Evolutionary conservation across 164 flowering plant genomes (phyloP).

Genomic region (Nymphaea thermarum): DNA sequence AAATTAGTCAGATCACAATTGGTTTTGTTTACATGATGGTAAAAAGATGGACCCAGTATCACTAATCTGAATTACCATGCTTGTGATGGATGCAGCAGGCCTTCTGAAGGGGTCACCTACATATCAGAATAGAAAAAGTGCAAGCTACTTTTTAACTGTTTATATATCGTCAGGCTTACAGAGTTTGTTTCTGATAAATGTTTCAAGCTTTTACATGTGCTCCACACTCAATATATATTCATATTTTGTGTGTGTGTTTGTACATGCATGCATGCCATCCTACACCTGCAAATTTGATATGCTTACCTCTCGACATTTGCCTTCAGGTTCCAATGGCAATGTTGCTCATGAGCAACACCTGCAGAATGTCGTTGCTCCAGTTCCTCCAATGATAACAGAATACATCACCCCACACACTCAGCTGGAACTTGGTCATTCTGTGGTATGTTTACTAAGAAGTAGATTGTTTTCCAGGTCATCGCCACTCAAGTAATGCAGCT

Average conservation of each 20-base stretch:
- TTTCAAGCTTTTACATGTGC: neutral
- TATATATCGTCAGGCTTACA: no score
- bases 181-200: neutral
- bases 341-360: conserved; percentile 22
- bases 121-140: no score
- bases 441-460: conserved; percentile 34
- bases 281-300: neutral
- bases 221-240: neutral
- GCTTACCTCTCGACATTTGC: neutral
- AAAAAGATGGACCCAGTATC: no score
- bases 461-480: neutral
- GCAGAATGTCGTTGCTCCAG: conserved; percentile 27
- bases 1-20: no score
- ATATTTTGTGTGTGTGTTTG: neutral
- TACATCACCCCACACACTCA: conserved; percentile 46
- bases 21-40: no score
- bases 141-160: no score
- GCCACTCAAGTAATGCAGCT: neutral
- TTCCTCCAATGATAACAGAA: conserved; percentile 28
- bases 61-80: neutral
- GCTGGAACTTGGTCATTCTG: conserved; percentile 84
- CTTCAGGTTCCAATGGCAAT: conserved; percentile 23
- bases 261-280: neutral
- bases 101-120: neutral
- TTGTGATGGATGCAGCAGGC: neutral